Conservation (phyloP, 345 rosid genomes). For the Linum usitatissimum region DNA sequence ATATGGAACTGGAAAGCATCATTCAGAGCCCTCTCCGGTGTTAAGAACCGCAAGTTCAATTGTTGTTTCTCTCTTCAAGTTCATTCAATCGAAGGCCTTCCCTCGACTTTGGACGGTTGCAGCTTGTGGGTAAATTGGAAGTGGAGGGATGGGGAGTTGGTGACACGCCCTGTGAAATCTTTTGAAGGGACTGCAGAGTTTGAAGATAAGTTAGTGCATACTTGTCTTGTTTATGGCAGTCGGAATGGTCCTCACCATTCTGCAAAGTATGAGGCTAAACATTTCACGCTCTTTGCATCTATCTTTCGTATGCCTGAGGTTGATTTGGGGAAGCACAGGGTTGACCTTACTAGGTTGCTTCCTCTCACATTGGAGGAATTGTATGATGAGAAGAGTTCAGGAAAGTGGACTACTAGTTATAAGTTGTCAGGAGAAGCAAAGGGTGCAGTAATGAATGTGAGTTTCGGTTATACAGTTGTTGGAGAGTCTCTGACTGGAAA, state of each 20-base stretch:
- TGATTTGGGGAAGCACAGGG: constrained; percentile 93
- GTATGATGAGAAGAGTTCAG: constrained; percentile 82
- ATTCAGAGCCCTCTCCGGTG: constrained; percentile 60
- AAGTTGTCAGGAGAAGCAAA: constrained; percentile 69
- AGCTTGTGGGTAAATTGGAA: constrained; percentile 76
- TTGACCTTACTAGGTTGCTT: constrained; percentile 82
- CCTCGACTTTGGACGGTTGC: constrained; percentile 37
- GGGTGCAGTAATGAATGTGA: constrained; percentile 65
- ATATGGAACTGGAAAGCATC: constrained; percentile 81
- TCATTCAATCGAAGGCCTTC: constrained; percentile 59
- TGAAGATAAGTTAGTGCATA: constrained; percentile 60
- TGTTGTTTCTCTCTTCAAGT: constrained; percentile 78
- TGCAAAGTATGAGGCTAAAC: constrained; percentile 90
- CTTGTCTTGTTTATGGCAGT: constrained; percentile 69
- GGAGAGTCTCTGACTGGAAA: constrained; percentile 36
- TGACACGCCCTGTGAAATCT: constrained; percentile 54
- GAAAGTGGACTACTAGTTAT: constrained; percentile 89
- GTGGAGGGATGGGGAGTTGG: constrained; percentile 66
- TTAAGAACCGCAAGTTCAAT: constrained; percentile 51
- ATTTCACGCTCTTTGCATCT: constrained; percentile 68
- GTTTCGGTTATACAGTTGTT: constrained; percentile 70
- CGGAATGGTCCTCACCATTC: constrained; percentile 79
- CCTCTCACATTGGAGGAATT: constrained; percentile 88
- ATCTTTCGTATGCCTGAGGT: constrained; percentile 49
- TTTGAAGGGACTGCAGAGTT: constrained; percentile 54